Percentiles rank a stretch among this genome's conserved stretches.
Evolutionary conservation across 148 eudicot species (phyloP).

Genomic region (Diospyros kaki): DNA sequence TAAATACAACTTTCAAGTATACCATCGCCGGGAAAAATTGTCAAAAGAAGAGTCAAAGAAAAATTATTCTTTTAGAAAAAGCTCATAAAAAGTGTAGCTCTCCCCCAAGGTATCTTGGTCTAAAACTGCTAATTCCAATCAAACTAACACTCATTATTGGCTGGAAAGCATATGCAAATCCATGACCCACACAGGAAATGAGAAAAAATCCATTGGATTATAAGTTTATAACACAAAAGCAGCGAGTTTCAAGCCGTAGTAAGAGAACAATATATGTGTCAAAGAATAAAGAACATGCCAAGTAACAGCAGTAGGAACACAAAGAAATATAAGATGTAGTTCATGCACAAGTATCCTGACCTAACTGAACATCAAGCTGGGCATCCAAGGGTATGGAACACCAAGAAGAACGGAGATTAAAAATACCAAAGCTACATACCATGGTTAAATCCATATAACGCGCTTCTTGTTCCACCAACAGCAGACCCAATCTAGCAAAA

Average conservation of each 20-base stretch:
- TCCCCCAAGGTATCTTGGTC: too few species aligned
- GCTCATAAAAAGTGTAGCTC: too few species aligned
- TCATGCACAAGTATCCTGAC: background rate
- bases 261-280: background rate
- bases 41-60: background rate
- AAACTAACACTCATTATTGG: too few species aligned
- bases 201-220: background rate
- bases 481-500: constrained; percentile 80
- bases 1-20: background rate
- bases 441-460: constrained; percentile 82
- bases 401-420: background rate
- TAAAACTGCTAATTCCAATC: too few species aligned
- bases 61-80: background rate
- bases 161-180: too few species aligned
- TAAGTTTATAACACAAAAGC: background rate
- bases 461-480: constrained; percentile 91
- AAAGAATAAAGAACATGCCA: background rate
- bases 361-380: background rate
- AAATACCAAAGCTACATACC: constrained; percentile 34
- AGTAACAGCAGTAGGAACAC: background rate
- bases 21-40: background rate
- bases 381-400: background rate
- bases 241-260: background rate
- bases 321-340: background rate
- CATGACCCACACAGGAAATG: too few species aligned